Evolutionary conservation across 2,329 filamentous ascomycete species (phyloP).

Genomic region (Thelonectria blattea): DNA sequence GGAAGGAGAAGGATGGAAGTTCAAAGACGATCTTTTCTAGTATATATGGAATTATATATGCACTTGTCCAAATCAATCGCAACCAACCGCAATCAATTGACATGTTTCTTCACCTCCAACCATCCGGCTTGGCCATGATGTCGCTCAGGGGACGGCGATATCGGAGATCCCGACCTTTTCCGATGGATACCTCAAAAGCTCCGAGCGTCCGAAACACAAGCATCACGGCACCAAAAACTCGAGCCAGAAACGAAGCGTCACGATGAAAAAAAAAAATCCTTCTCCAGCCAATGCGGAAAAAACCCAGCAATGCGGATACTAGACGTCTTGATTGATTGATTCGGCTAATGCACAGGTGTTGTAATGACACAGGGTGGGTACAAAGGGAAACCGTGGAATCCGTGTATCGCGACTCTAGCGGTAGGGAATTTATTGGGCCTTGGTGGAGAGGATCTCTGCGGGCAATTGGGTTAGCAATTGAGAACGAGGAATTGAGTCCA

Average conservation of each 20-base stretch:
- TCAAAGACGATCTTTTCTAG: too few relatives aligned
- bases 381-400: constrained; percentile 56
- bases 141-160: constrained; percentile 27
- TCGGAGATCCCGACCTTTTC: constrained; percentile 37
- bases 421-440: constrained; percentile 63
- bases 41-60: too few relatives aligned
- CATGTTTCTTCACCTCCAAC: neutral
- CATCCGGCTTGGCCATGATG: constrained; percentile 23
- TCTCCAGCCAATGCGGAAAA: constrained; percentile 24
- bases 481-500: neutral
- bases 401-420: constrained; percentile 46
- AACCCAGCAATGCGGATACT: constrained; percentile 29
- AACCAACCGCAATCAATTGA: neutral
- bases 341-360: constrained; percentile 69
- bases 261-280: constrained; percentile 22
- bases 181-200: constrained; percentile 34
- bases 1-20: too few relatives aligned
- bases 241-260: constrained; percentile 27
- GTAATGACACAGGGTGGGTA: constrained; percentile 60
- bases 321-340: constrained; percentile 46
- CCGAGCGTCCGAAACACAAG: constrained; percentile 29
- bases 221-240: constrained; percentile 25
- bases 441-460: constrained; percentile 66
- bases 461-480: constrained; percentile 42
- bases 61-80: neutral